Conservation (phyloP, 495 filamentous ascomycete species). For the Hypoxylon cercidicola region DNA sequence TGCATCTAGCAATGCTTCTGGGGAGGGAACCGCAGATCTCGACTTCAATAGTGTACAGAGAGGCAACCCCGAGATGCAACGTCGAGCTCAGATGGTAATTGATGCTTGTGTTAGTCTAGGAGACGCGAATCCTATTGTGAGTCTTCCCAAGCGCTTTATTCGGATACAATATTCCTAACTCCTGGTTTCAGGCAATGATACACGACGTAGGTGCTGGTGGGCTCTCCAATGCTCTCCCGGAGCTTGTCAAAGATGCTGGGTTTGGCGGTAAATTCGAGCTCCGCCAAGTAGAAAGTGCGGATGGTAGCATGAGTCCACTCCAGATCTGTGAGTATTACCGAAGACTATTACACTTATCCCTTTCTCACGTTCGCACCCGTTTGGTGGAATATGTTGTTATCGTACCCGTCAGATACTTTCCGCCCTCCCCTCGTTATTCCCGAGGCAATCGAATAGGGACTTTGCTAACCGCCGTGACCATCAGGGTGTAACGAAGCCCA, state of each 20-base stretch:
- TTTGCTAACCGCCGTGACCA: slow-evolving; percentile 7
- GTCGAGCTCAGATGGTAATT: slow-evolving; percentile 90
- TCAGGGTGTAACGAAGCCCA: slow-evolving; percentile 86
- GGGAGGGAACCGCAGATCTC: slow-evolving; percentile 86
- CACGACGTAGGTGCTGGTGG: slow-evolving; percentile 98
- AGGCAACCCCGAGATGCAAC: slow-evolving; percentile 93
- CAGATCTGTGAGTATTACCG: slow-evolving; percentile 69
- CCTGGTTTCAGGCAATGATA: slow-evolving; percentile 72
- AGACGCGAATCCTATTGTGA: slow-evolving; percentile 77
- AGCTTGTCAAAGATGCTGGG: slow-evolving; percentile 90
- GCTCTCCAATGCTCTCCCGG: slow-evolving; percentile 90
- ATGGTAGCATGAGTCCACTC: slow-evolving; percentile 48
- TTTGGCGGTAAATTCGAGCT: slow-evolving; percentile 91
- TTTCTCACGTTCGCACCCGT: too few species aligned
- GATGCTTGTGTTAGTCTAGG: slow-evolving; percentile 90
- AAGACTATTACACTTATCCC: slow-evolving; percentile 12
- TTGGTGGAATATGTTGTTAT: not conserved
- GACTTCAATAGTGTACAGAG: slow-evolving; percentile 97
- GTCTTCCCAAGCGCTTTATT: slow-evolving; percentile 1
- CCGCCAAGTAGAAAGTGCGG: slow-evolving; percentile 88
- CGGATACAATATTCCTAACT: slow-evolving; percentile 1
- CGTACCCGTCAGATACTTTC: not conserved
- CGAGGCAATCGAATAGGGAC: not conserved
- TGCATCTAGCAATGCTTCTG: slow-evolving; percentile 88
- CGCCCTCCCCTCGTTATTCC: not conserved